A percentile compares a stretch with the other conserved stretches of the same genome.
phyloP scores from a whole-genome alignment of 345 rosid species.

The Populus euphratica region DNA sequence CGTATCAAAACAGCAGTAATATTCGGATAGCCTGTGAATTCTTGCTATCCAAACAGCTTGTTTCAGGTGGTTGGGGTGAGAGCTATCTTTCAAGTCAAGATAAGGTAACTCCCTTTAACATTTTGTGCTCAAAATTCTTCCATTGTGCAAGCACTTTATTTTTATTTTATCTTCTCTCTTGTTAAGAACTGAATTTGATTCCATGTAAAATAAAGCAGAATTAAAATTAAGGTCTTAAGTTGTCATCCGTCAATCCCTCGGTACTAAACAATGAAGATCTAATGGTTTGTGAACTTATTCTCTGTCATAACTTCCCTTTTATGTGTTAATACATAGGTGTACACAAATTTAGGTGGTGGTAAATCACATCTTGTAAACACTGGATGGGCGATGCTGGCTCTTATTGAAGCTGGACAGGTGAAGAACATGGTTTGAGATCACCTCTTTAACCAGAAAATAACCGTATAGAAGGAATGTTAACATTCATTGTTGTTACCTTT shows the following conservation, averaged over 20 bases:
- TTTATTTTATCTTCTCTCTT: no score
- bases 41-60: conserved; percentile 52
- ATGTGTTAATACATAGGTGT: conserved; percentile 24
- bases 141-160: no score
- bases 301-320: no score
- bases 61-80: conserved; percentile 73
- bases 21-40: conserved; percentile 56
- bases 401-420: conserved; percentile 53
- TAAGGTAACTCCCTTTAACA: conserved; percentile 26
- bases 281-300: no score
- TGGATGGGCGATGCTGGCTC: conserved; percentile 51
- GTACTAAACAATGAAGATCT: no score
- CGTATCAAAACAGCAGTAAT: conserved; percentile 26
- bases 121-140: background rate
- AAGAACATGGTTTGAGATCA: no score
- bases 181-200: no score
- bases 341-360: conserved; percentile 34
- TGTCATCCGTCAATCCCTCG: no score
- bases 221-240: no score
- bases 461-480: no score
- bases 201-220: no score
- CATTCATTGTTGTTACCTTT: background rate
- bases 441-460: no score
- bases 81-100: conserved; percentile 61
- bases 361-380: conserved; percentile 42